phyloP scores from a whole-genome alignment of 2,329 filamentous ascomycete species.

The Epichloe sp. region DNA sequence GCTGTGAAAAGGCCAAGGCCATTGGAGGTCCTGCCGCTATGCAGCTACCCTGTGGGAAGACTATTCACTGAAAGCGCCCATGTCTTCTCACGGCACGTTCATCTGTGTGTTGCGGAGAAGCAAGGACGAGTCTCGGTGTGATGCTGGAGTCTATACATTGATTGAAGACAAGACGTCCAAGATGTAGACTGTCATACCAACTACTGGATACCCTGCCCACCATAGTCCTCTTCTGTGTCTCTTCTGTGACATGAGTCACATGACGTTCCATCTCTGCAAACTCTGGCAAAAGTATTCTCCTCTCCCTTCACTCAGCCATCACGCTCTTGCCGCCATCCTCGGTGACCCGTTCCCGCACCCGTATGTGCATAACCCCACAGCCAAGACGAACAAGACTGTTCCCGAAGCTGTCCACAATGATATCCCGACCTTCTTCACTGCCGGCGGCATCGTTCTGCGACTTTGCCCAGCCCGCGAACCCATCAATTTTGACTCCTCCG shows the following conservation, averaged over 20 bases:
- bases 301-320: slow-evolving; percentile 22
- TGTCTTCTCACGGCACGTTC: too few relatives aligned
- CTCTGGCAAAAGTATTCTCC: too few relatives aligned
- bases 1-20: too few relatives aligned
- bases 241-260: not conserved
- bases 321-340: slow-evolving; percentile 31
- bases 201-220: too few relatives aligned
- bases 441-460: not conserved
- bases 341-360: slow-evolving; percentile 28
- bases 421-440: not conserved
- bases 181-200: too few relatives aligned
- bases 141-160: too few relatives aligned
- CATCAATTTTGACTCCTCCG: not conserved
- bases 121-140: too few relatives aligned
- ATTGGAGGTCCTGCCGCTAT: too few relatives aligned
- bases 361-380: slow-evolving; percentile 26
- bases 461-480: not conserved
- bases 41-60: slow-evolving; percentile 26
- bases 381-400: slow-evolving; percentile 14
- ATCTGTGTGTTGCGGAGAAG: too few relatives aligned
- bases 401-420: not conserved
- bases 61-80: too few relatives aligned
- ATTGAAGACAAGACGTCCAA: too few relatives aligned
- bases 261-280: too few relatives aligned
- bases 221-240: not conserved